phyloP scores from a whole-genome alignment of 1,284 basidiomycete species.

The Clitocybe nebularis region DNA sequence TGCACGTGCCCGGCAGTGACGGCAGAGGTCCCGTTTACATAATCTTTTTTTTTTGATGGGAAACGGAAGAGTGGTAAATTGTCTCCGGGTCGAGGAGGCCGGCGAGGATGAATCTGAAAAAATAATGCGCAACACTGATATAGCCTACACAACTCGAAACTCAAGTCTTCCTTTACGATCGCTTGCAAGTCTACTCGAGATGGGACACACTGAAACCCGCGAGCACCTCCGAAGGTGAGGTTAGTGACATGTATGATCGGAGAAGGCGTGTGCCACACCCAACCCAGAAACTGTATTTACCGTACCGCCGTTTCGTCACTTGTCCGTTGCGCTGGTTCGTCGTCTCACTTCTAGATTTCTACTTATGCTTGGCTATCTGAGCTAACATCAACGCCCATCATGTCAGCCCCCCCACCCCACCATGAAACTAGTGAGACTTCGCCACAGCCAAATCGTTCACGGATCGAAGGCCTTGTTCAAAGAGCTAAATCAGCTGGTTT shows the following conservation, averaged over 20 bases:
- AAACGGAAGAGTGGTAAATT: constrained; percentile 11
- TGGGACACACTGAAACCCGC: no score
- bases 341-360: constrained; percentile 26
- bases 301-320: constrained; percentile 32
- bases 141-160: no score
- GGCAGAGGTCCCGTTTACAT: not conserved
- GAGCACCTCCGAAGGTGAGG: not conserved
- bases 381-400: constrained; percentile 16
- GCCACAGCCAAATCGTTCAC: constrained; percentile 1
- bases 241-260: constrained; percentile 16
- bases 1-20: not conserved
- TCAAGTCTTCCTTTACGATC: no score
- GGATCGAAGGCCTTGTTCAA: constrained; percentile 5
- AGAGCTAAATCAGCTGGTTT: constrained; percentile 23
- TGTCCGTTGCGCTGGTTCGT: constrained; percentile 34
- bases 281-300: constrained; percentile 22
- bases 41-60: not conserved
- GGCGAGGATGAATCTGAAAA: not conserved
- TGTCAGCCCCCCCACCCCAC: constrained; percentile 5
- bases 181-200: no score
- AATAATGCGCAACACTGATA: no score
- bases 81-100: constrained; percentile 5
- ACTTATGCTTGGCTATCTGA: constrained; percentile 22
- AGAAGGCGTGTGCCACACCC: constrained; percentile 9
- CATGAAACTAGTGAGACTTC: constrained; percentile 6